Conservation (phyloP, 768 basidiomycete species). For the Rhizopogon rudus region DNA sequence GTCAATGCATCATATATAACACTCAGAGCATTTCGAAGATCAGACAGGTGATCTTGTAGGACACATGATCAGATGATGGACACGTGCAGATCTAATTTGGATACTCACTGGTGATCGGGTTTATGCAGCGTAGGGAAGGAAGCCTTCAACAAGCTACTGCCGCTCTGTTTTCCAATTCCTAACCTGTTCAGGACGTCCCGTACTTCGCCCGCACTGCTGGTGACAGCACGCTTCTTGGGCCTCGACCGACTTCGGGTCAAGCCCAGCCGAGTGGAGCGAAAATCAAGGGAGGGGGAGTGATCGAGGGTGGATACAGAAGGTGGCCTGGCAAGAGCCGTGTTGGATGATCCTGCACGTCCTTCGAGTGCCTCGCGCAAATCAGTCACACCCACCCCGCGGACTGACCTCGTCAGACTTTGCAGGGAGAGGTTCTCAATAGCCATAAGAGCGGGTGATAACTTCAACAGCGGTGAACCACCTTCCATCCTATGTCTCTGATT, state of each 20-base stretch:
- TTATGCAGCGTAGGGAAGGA: conserved; percentile 60
- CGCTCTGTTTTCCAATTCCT: conserved; percentile 72
- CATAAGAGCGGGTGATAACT: conserved; percentile 84
- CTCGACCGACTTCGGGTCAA: conserved; percentile 52
- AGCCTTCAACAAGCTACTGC: conserved; percentile 58
- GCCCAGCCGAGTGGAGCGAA: conserved; percentile 35
- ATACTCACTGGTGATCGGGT: conserved; percentile 35
- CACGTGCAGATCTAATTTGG: neutral
- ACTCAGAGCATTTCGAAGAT: conserved; percentile 2
- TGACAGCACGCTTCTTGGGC: conserved; percentile 45
- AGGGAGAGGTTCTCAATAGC: conserved; percentile 87
- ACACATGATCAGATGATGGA: neutral
- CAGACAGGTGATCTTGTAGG: neutral
- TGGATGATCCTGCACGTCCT: conserved; percentile 80
- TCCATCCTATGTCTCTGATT: conserved; percentile 62
- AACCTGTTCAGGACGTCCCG: conserved; percentile 76
- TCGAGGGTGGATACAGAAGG: conserved; percentile 78
- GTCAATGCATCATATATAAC: neutral
- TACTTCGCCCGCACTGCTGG: conserved; percentile 63
- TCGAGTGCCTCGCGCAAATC: conserved; percentile 88
- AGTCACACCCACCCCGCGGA: conserved; percentile 78
- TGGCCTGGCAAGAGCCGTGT: conserved; percentile 60
- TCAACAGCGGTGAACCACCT: conserved; percentile 68
- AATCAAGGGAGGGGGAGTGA: conserved; percentile 49
- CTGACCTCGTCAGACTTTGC: conserved; percentile 76